phyloP scores from a whole-genome alignment of 2,329 filamentous ascomycete genomes.

The Aspergillus sp. region DNA sequence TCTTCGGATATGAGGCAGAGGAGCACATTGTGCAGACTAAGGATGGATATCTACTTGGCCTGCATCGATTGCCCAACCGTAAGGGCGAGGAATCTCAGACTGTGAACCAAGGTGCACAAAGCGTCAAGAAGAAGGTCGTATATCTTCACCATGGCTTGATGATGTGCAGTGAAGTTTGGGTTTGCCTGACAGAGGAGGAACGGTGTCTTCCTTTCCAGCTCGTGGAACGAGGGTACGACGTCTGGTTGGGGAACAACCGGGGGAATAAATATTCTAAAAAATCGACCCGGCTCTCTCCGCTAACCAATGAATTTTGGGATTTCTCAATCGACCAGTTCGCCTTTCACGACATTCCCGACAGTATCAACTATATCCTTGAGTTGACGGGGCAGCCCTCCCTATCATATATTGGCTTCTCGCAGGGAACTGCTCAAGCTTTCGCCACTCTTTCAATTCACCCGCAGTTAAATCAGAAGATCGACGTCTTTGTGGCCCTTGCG shows the following conservation, averaged over 20 bases:
- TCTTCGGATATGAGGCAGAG: constrained; percentile 90
- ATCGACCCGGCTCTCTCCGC: constrained; percentile 72
- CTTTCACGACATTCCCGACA: constrained; percentile 95
- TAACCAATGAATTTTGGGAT: constrained; percentile 82
- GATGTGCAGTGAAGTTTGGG: constrained; percentile 99
- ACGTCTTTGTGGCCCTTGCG: constrained; percentile 93
- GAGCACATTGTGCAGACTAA: constrained; percentile 94
- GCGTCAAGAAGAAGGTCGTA: constrained; percentile 77
- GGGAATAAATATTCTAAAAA: constrained; percentile 99
- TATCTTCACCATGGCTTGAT: constrained; percentile 95
- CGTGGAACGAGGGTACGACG: constrained; percentile 89
- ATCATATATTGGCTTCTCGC: constrained; percentile 95
- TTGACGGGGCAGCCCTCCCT: constrained; percentile 79
- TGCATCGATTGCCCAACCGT: constrained; percentile 82
- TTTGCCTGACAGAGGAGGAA: constrained; percentile 82
- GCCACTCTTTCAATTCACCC: constrained; percentile 91
- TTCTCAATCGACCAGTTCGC: constrained; percentile 99
- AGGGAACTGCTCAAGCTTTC: constrained; percentile 95
- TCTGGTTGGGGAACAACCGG: constrained; percentile 96
- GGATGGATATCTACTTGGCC: constrained; percentile 87
- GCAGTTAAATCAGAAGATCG: constrained; percentile 84
- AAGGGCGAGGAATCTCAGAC: constrained; percentile 76
- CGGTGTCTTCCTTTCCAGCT: constrained; percentile 85
- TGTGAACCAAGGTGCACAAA: constrained; percentile 68
- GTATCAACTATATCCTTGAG: constrained; percentile 84